Percentiles rank a stretch among this genome's conserved stretches.
phyloP scores from a whole-genome alignment of 1,284 basidiomycete genomes.

The Papiliotrema terrestris region DNA sequence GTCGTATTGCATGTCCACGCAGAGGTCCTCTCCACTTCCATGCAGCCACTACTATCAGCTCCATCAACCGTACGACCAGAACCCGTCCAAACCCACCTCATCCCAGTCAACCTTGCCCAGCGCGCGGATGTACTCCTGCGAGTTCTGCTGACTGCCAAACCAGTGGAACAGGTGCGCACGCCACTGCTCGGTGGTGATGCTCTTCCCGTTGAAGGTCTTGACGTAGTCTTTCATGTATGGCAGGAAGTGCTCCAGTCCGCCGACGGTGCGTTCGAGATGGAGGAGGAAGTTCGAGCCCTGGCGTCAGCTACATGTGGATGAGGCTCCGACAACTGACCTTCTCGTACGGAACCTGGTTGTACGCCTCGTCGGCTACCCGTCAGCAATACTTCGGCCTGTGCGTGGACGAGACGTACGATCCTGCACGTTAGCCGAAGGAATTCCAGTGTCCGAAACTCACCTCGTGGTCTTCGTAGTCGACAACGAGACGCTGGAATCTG shows the following conservation, averaged over 20 bases:
- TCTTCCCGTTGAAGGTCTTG: conserved; percentile 58
- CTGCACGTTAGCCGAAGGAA: conserved; percentile 11
- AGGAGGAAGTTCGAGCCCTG: conserved; percentile 65
- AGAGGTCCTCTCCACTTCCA: conserved; percentile 74
- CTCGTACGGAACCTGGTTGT: conserved; percentile 65
- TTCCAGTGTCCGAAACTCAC: conserved; percentile 8
- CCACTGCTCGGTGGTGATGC: conserved; percentile 87
- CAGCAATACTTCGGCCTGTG: conserved; percentile 1
- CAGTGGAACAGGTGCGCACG: conserved; percentile 78
- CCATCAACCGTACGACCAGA: not conserved
- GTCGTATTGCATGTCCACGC: conserved; percentile 80
- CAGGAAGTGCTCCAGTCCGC: conserved; percentile 79
- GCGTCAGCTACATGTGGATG: conserved; percentile 2
- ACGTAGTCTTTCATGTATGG: conserved; percentile 67
- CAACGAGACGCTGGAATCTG: conserved; percentile 75
- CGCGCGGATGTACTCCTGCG: conserved; percentile 61
- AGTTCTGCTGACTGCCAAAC: conserved; percentile 58
- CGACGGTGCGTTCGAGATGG: conserved; percentile 69
- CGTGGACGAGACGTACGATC: conserved; percentile 19
- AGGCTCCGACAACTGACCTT: conserved; percentile 49
- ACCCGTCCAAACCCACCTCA: conserved; percentile 51
- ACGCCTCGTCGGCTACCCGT: conserved; percentile 70
- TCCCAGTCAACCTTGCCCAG: conserved; percentile 77
- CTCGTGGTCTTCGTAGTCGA: conserved; percentile 64
- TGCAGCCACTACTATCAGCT: conserved; percentile 63